A percentile compares a stretch with the other conserved stretches of the same genome.
Conservation (phyloP, 768 basidiomycete genomes). For the Trametopsis cervina region DNA sequence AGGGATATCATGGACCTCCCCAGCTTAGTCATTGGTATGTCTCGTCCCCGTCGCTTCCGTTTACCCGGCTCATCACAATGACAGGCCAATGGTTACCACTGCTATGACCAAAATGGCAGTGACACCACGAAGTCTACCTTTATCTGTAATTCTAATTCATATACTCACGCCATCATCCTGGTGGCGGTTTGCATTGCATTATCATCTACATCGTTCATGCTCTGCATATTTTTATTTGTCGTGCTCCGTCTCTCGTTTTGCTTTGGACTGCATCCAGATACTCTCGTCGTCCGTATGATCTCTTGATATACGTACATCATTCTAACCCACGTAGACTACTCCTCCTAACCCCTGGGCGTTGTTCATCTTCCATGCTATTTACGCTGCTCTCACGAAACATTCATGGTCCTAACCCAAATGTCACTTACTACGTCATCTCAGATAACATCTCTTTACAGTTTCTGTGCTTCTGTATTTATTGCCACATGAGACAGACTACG, state of each 20-base stretch:
- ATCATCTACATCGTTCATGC: slow-evolving; percentile 3
- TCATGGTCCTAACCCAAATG: too few species aligned
- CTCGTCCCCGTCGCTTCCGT: neutral
- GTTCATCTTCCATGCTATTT: too few species aligned
- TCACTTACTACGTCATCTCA: too few species aligned
- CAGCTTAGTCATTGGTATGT: slow-evolving; percentile 78
- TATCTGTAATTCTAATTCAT: slow-evolving; percentile 5
- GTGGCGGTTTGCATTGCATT: neutral
- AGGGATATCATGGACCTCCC: slow-evolving; percentile 89
- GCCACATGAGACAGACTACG: neutral
- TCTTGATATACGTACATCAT: too few species aligned
- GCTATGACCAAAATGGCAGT: slow-evolving; percentile 33
- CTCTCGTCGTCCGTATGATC: too few species aligned
- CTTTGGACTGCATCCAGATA: neutral
- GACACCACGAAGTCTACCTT: neutral
- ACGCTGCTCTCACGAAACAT: too few species aligned
- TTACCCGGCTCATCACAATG: neutral
- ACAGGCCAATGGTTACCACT: slow-evolving; percentile 86
- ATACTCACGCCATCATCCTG: neutral
- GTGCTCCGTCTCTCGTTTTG: neutral
- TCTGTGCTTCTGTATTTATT: neutral
- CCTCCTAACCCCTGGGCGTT: too few species aligned
- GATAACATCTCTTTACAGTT: too few species aligned
- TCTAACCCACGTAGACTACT: too few species aligned
- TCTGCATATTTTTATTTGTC: slow-evolving; percentile 1